A percentile compares a stretch with the other conserved stretches of the same genome.
Conservation (phyloP, 2,329 filamentous ascomycete genomes). For the Microsporum audouinii region DNA sequence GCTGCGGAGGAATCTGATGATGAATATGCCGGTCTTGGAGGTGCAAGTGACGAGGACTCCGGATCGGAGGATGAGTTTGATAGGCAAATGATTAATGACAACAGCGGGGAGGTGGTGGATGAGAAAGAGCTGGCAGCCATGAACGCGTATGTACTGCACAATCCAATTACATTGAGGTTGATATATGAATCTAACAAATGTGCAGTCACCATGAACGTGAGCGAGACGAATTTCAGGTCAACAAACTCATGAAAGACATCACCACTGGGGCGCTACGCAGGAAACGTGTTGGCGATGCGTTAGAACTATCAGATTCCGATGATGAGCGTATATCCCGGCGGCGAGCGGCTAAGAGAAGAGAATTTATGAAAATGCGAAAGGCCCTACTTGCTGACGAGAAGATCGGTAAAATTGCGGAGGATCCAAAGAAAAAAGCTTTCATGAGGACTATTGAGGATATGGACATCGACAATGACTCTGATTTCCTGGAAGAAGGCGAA, state of each 20-base stretch:
- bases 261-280: conserved; percentile 77
- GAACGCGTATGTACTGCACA: conserved; percentile 57
- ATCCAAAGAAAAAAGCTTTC: conserved; percentile 82
- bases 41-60: conserved; percentile 75
- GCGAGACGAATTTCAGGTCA: conserved; percentile 74
- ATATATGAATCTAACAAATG: not conserved
- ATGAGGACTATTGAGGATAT: conserved; percentile 78
- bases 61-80: conserved; percentile 65
- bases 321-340: conserved; percentile 64
- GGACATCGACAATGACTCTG: conserved; percentile 56
- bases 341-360: conserved; percentile 68
- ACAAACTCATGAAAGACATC: conserved; percentile 86
- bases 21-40: conserved; percentile 89
- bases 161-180: not conserved
- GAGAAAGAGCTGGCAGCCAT: conserved; percentile 73
- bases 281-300: conserved; percentile 65
- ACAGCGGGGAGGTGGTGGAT: conserved; percentile 62
- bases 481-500: conserved; percentile 46
- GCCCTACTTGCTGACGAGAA: conserved; percentile 80
- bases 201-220: conserved; percentile 63
- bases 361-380: conserved; percentile 86
- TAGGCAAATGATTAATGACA: conserved; percentile 83
- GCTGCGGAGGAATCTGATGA: conserved; percentile 97
- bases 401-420: conserved; percentile 78
- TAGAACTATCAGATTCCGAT: conserved; percentile 81